Percentiles rank a stretch among this genome's conserved stretches.
phyloP scores from a whole-genome alignment of 176 grass and related monocot species.

The Juncus effusus region DNA sequence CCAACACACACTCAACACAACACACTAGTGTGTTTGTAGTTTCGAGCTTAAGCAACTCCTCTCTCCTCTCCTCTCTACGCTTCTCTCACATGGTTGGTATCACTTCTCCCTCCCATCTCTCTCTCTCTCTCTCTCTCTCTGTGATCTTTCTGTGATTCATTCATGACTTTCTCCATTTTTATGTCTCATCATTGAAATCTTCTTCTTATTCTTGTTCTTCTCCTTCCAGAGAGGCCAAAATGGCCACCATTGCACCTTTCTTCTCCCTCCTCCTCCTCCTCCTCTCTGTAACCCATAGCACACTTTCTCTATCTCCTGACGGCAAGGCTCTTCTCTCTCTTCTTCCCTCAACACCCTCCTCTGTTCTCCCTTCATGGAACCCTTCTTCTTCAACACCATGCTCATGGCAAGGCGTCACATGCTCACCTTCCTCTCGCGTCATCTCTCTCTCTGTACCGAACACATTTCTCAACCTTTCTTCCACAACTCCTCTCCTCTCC shows the following conservation, averaged over 20 bases:
- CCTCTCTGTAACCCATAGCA: constrained; percentile 13
- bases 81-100: constrained; percentile 42
- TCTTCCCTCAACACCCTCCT: constrained; percentile 42
- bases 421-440: constrained; percentile 81
- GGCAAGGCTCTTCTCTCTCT: constrained; percentile 62
- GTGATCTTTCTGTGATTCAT: background rate
- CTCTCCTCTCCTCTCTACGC: constrained; percentile 28
- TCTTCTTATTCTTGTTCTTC: no score
- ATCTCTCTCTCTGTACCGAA: constrained; percentile 75
- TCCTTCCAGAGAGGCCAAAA: background rate
- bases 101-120: no score
- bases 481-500: constrained; percentile 40
- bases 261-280: constrained; percentile 17
- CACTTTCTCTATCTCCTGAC: constrained; percentile 37
- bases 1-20: no score
- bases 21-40: constrained; percentile 12
- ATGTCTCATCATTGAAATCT: constrained; percentile 20
- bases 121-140: constrained; percentile 1
- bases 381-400: constrained; percentile 50
- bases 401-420: constrained; percentile 84
- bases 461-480: constrained; percentile 91
- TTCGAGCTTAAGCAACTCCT: constrained; percentile 27
- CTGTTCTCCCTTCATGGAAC: constrained; percentile 79
- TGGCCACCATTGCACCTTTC: background rate
- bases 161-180: background rate